Base-by-base conservation (phyloP, 768 basidiomycete genomes). In the Mycena olivaceomarginata region DNA sequence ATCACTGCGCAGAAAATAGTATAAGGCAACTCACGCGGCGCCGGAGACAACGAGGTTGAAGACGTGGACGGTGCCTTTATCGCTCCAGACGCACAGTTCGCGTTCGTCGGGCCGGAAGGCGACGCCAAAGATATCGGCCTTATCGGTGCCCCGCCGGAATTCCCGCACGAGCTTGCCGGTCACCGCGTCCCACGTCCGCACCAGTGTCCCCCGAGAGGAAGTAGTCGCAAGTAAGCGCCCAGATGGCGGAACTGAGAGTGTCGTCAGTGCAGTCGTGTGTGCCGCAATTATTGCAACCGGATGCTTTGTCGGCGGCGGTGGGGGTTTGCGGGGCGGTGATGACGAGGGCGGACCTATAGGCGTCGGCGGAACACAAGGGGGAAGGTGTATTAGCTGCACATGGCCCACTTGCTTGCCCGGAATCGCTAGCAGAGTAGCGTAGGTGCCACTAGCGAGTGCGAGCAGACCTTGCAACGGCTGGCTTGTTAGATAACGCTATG, bases 21-120 rank as follows among this genome's bases (percentile, higher is more conserved):
- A 48, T 15, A 53, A 25, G 40, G 67, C 60, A 45, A 91, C 94
- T 89, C 84, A 95, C 94, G 92, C 91, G 77, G 91, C 84, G 10
- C 93, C 93, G 22, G 94, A 91, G 53, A 90, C 89, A 63, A 90
- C 88, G 31, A 98, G 88, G 57, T 94, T 93, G 85, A 98, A 98
- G 57, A 97, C 89, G 83, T 98, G 97, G 9, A 98, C 93, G 0
- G 97, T 98, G 46, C 97, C 97, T 85, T 98, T 98, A 84, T 98
- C 97, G 82, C 96, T 97, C 94, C 96, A 97, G 12, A 96, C 97
- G 81, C 95, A 96, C 0, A 98, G 87, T 79, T 97, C 96, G 73
- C 90, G 91, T 81, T 98, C 97, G 80, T 97, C 96, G 5, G 93
- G 93, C 48, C 97, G 91, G 84, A 98, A 97, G 15, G 94, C 94